Percentiles rank a stretch among this genome's conserved stretches.
phyloP scores from a whole-genome alignment of 805 yeast genomes.

The Starmera amethionina region DNA sequence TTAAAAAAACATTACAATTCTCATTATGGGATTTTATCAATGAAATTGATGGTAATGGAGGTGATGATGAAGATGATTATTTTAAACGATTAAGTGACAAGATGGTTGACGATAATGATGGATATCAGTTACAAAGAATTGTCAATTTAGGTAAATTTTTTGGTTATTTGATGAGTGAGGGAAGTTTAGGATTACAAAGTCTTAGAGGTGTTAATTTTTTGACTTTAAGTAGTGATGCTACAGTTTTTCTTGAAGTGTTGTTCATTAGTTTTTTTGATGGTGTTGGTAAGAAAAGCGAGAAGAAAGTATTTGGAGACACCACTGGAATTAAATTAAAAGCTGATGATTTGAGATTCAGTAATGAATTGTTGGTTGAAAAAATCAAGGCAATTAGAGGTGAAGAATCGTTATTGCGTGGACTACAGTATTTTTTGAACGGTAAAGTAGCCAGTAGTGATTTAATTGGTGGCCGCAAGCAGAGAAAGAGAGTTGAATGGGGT shows the following conservation, averaged over 20 bases:
- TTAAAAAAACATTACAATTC: slow-evolving; percentile 82
- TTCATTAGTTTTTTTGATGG: slow-evolving; percentile 58
- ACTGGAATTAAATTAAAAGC: slow-evolving; percentile 25
- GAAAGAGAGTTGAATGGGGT: slow-evolving; percentile 59
- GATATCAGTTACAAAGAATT: slow-evolving; percentile 43
- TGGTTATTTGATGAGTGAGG: slow-evolving; percentile 68
- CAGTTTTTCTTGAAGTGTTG: slow-evolving; percentile 63
- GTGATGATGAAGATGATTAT: slow-evolving; percentile 20
- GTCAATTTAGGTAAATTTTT: slow-evolving; percentile 74
- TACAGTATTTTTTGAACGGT: slow-evolving; percentile 49
- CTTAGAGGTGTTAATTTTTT: slow-evolving; percentile 68
- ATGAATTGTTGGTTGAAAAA: slow-evolving; percentile 36
- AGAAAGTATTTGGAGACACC: slow-evolving; percentile 14
- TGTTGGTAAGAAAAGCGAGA: slow-evolving; percentile 53
- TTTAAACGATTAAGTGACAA: slow-evolving; percentile 19
- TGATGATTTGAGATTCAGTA: slow-evolving; percentile 30
- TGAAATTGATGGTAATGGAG: slow-evolving; percentile 50
- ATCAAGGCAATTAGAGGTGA: slow-evolving; percentile 50
- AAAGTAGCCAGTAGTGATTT: slow-evolving; percentile 36
- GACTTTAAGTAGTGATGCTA: slow-evolving; percentile 47
- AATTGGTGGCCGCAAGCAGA: slow-evolving; percentile 44
- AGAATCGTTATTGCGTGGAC: slow-evolving; percentile 49
- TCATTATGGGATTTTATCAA: slow-evolving; percentile 79
- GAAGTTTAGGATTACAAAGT: slow-evolving; percentile 61
- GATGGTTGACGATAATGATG: slow-evolving; percentile 37